Conservation (phyloP, 257 asterid genomes). For the Ilex aquifolium region DNA sequence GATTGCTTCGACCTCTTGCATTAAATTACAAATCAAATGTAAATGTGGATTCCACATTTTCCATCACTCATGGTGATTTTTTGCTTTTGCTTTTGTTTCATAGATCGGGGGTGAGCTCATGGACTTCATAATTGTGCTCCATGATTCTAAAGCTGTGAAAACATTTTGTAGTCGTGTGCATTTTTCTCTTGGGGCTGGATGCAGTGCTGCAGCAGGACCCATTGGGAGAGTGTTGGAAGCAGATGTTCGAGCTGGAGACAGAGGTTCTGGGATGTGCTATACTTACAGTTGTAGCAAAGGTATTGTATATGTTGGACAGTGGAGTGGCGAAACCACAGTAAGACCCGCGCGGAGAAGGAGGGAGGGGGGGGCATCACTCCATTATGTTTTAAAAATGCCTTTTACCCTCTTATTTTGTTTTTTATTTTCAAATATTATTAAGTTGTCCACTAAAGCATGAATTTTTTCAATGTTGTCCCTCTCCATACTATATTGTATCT, state of each 20-base stretch:
- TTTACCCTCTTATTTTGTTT: too few species aligned
- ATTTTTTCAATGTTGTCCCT: too few species aligned
- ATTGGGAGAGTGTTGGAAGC: slow-evolving; percentile 96
- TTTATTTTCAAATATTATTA: too few species aligned
- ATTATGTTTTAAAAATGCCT: too few species aligned
- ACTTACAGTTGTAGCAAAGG: slow-evolving; percentile 99
- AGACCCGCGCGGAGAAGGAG: too few species aligned
- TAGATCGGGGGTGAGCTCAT: slow-evolving; percentile 96
- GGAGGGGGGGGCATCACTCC: too few species aligned
- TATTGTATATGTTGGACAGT: slow-evolving; percentile 14
- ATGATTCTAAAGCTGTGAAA: slow-evolving; percentile 80
- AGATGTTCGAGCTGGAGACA: slow-evolving; percentile 96
- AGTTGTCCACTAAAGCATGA: too few species aligned
- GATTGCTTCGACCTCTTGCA: neutral
- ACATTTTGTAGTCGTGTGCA: slow-evolving; percentile 98
- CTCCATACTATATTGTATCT: too few species aligned
- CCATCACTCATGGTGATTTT: neutral
- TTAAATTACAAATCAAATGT: neutral
- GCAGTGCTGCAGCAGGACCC: slow-evolving; percentile 99
- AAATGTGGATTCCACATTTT: neutral
- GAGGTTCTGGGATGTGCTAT: slow-evolving; percentile 98
- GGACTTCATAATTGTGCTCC: slow-evolving; percentile 95
- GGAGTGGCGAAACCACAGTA: too few species aligned
- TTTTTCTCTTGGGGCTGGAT: slow-evolving; percentile 98
- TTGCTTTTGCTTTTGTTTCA: slow-evolving; percentile 8